Conservation (phyloP, 2,329 filamentous ascomycete species). For the Elsinoe arachidis region DNA sequence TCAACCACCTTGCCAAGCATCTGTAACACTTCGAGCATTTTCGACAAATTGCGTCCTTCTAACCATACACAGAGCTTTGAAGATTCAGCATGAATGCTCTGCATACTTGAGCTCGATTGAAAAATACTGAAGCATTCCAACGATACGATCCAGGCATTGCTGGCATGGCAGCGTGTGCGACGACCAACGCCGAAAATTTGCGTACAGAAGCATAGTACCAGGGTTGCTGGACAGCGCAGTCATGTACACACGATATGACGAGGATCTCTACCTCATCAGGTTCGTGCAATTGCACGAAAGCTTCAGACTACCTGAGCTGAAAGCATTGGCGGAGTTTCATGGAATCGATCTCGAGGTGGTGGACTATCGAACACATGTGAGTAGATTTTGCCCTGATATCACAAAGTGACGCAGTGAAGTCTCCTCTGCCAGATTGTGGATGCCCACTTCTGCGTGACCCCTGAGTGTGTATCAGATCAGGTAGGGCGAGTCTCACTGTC, state of each 20-base stretch:
- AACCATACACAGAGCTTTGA: too few species aligned
- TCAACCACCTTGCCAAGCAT: too few species aligned
- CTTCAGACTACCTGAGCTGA: slow-evolving; percentile 78
- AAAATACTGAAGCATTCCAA: too few species aligned
- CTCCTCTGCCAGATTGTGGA: background rate
- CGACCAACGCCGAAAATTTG: background rate
- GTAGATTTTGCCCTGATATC: slow-evolving; percentile 23
- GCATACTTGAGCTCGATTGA: too few species aligned
- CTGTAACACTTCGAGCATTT: too few species aligned
- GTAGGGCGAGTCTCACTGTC: slow-evolving; percentile 1
- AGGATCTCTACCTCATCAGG: slow-evolving; percentile 67
- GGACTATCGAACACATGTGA: slow-evolving; percentile 65
- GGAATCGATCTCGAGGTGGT: slow-evolving; percentile 61
- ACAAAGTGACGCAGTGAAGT: background rate
- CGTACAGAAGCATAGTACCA: too few species aligned
- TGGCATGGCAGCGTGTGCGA: too few species aligned
- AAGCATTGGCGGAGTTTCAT: slow-evolving; percentile 65
- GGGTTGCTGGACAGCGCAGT: background rate
- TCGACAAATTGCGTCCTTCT: too few species aligned
- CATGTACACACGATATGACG: background rate
- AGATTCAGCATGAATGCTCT: too few species aligned
- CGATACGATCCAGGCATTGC: too few species aligned
- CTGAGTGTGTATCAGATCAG: background rate
- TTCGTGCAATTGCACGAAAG: slow-evolving; percentile 83
- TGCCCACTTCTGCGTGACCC: background rate